phyloP scores from a whole-genome alignment of 345 rosid genomes.

The Dovyalis caffra region DNA sequence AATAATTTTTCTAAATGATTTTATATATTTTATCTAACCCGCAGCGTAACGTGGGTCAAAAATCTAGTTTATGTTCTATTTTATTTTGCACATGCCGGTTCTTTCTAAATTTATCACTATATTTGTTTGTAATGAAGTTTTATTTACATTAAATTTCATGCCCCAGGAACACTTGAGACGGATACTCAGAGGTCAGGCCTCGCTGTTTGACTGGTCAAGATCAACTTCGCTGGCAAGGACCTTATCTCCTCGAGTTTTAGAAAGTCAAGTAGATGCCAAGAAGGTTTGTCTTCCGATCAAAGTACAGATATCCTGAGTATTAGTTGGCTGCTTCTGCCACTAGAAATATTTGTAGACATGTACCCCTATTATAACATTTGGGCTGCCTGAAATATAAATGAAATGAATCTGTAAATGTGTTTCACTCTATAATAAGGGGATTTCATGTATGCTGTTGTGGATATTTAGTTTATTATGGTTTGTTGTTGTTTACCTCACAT shows the following conservation, averaged over 20 bases:
- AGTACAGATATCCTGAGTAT: too few relatives aligned
- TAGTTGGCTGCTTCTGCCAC: too few relatives aligned
- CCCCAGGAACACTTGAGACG: constrained; percentile 86
- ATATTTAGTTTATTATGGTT: too few relatives aligned
- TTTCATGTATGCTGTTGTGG: too few relatives aligned
- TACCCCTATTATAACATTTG: background rate
- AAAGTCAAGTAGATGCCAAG: constrained; percentile 96
- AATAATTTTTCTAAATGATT: too few relatives aligned
- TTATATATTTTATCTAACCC: too few relatives aligned
- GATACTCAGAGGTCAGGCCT: constrained; percentile 95
- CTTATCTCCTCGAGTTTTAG: constrained; percentile 93
- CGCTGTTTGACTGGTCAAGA: constrained; percentile 93
- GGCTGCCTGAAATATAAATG: too few relatives aligned
- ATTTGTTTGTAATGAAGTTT: background rate
- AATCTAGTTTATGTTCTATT: too few relatives aligned
- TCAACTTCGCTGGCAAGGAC: constrained; percentile 94
- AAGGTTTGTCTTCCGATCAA: constrained; percentile 47
- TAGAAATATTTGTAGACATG: background rate
- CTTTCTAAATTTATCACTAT: background rate
- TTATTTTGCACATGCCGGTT: background rate
- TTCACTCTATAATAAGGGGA: too few relatives aligned
- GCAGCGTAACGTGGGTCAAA: too few relatives aligned
- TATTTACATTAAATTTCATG: constrained; percentile 20
- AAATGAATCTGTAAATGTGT: too few relatives aligned
- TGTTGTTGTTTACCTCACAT: too few relatives aligned